These are phyloP conservation scores for Blepharisma undulans DNA, from an alignment of 169 alveolate genomes.

Conservation along the genomic window DNA sequence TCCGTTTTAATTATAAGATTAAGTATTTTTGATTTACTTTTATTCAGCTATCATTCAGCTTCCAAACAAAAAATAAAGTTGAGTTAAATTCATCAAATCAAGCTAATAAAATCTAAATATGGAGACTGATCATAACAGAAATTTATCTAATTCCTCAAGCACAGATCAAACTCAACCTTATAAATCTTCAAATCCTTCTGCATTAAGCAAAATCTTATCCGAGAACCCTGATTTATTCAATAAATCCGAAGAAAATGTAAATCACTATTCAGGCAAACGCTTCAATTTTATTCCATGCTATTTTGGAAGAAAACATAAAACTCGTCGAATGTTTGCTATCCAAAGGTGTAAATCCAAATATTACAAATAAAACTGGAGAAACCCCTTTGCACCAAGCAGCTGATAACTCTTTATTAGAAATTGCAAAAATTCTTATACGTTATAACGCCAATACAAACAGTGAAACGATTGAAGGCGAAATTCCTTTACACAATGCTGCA, in stretches of 20 bases:
- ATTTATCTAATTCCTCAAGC: background rate
- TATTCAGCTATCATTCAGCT: background rate
- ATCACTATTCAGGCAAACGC: background rate
- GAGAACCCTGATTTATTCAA: background rate
- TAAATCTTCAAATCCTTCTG: background rate
- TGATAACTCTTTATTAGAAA: background rate
- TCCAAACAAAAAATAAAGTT: background rate
- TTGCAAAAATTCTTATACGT: background rate
- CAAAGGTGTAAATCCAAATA: background rate
- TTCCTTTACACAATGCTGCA: slow-evolving; percentile 57
- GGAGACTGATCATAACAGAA: background rate
- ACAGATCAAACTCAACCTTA: background rate
- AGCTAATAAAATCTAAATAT: background rate
- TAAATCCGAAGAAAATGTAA: background rate
- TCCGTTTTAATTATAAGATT: too few species aligned
- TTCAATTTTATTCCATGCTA: background rate
- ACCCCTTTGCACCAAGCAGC: slow-evolving; percentile 42
- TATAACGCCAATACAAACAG: background rate
- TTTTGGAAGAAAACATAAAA: background rate
- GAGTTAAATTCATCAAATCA: background rate
- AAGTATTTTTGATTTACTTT: too few species aligned
- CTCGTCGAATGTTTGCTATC: background rate
- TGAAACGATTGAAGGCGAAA: slow-evolving; percentile 42
- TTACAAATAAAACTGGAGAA: background rate
- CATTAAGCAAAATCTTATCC: background rate